Evolutionary conservation across 352 stramenopile genomes (phyloP).

Genomic region (Globisporangium viniferum): DNA sequence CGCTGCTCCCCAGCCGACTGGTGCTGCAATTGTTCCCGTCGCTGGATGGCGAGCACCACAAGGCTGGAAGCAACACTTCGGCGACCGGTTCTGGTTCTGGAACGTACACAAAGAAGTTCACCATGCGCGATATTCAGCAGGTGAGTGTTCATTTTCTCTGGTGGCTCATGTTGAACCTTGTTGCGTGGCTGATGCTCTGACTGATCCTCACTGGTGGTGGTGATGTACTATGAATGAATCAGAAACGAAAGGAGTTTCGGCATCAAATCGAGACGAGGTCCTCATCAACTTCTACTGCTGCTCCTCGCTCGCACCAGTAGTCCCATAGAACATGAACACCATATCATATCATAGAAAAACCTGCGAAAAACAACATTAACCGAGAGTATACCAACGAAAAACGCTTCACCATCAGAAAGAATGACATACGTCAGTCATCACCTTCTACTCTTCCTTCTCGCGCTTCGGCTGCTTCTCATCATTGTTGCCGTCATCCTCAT

Average conservation of each 20-base stretch:
- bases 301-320: background rate
- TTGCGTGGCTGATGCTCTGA: background rate
- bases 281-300: background rate
- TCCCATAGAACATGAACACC: background rate
- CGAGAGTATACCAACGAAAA: background rate
- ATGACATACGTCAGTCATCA: background rate
- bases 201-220: background rate
- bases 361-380: background rate
- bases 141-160: background rate
- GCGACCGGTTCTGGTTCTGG: background rate
- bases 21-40: constrained; percentile 9
- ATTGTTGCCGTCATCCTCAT: constrained; percentile 4
- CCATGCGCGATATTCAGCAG: constrained; percentile 14
- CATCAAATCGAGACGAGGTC: constrained; percentile 2
- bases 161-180: background rate
- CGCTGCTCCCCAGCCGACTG: background rate
- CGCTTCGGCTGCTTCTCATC: background rate
- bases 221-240: background rate
- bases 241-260: constrained; percentile 7
- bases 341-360: background rate
- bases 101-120: constrained; percentile 8
- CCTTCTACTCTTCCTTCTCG: constrained; percentile 4
- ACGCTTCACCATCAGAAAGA: background rate
- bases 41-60: background rate
- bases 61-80: background rate